Percentiles rank a stretch among this genome's conserved stretches.
These are phyloP conservation scores for Fusarium armeniacum DNA, from an alignment of 2,329 filamentous ascomycete species.

Conservation along the genomic window DNA sequence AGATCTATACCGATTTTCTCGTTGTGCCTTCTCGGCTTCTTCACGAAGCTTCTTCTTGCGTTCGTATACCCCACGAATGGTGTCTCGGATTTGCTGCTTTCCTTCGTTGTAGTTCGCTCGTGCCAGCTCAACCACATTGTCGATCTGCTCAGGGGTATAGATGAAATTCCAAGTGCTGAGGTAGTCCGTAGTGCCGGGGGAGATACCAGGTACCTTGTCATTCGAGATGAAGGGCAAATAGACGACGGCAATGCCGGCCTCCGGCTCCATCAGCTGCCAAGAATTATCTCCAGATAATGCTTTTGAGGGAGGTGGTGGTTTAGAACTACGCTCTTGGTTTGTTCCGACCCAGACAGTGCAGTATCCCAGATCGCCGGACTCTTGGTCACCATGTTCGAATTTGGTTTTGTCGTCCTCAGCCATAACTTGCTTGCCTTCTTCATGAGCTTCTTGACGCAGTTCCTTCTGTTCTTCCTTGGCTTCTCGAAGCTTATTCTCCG, in stretches of 20 bases:
- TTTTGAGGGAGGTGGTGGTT: conserved; percentile 66
- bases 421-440: conserved; percentile 45
- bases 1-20: conserved; percentile 60
- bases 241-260: conserved; percentile 88
- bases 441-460: conserved; percentile 46
- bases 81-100: conserved; percentile 79
- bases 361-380: conserved; percentile 79
- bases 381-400: conserved; percentile 60
- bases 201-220: conserved; percentile 81
- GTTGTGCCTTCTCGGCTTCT: conserved; percentile 61
- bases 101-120: conserved; percentile 90
- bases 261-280: conserved; percentile 76
- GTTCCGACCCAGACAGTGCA: conserved; percentile 97
- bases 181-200: conserved; percentile 86
- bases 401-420: conserved; percentile 53
- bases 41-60: conserved; percentile 81
- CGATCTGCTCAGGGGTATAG: conserved; percentile 91
- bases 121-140: conserved; percentile 85
- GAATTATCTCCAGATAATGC: conserved; percentile 73
- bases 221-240: conserved; percentile 94
- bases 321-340: conserved; percentile 76
- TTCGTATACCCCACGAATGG: conserved; percentile 91
- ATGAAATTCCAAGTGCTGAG: conserved; percentile 99
- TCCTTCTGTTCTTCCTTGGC: conserved; percentile 66
- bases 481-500: conserved; percentile 72